Base-by-base conservation (phyloP, 2,329 filamentous ascomycete species). In the Calonectria hawksworthii region DNA sequence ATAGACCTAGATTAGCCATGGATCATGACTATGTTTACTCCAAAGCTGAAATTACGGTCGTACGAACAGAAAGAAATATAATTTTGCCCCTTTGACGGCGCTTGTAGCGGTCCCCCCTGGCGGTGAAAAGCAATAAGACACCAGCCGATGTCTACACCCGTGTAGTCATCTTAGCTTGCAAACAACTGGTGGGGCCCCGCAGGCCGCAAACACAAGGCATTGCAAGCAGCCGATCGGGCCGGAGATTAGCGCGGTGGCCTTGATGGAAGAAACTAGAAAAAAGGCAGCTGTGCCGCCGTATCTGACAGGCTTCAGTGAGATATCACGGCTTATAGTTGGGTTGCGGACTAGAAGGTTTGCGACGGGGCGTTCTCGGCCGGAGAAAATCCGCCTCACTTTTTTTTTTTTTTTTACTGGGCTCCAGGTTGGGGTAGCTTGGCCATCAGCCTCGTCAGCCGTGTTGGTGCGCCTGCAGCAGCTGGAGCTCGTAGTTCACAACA, bases 1-100 rank as follows among this genome's bases (percentile, higher is more conserved):
- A 66, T 76, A 73, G 44, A 47, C 10, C n/a, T 73, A 28, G 34
- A 44, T 30, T 63, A 23, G 36, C 34, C 23, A 63, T 63, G 30
- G 56, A 63, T 4, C 23, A 23, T 41, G 34, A 34, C 34, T 2
- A 23, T 23, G 34, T 13, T 26, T 23, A 23, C 34, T 18, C 34
- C 18, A 41, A 13, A 38, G 13, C 13, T 8, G 26, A 41, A 26
- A 7, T 18, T 9, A 41, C 36, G 28, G 23, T 63, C 56, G 14
- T 14, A 63, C 56, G 21, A 21, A 23, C n/a, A 47, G 2, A 47
- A 4, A 47, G 8, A 23, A 28, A 26, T 28, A 21, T 8, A 11
- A 21, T 44, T 36, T 9, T n/a, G 21, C 16, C 23, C 23, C 23
- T 70, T 47, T 34, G 28, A 65, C 28, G n/a, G 28, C 30, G 26